Base-by-base conservation (phyloP, 2,329 filamentous ascomycete species). In the Ampelomyces quisqualis region DNA sequence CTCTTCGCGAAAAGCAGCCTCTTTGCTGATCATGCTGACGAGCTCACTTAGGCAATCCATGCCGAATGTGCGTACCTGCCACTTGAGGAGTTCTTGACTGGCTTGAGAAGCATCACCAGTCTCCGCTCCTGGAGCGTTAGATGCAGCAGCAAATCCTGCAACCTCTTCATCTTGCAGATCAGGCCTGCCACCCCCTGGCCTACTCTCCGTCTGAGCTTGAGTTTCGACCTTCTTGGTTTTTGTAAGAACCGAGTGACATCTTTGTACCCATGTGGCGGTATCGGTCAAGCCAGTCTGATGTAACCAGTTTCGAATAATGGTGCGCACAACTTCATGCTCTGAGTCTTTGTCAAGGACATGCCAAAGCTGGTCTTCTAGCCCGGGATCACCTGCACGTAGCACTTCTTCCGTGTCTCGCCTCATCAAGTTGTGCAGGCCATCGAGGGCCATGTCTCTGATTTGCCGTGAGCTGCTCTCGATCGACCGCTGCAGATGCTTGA, bases 141-240 rank as follows among this genome's bases (percentile, higher is more conserved):
- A 77, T 1, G 86, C 83, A n/a, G 84, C 81, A 21, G 90, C 90
- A 61, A 98, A 97, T 0, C 93, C 93, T 37, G 93, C 93, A 23
- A 95, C 91, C 66, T 98, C 94, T 64, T 98, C 93, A 62, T 98
- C 93, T 49, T 91, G 86, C 0, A 97, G 71, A 56, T 98, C 93
- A n/a, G 88, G 77, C 9, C 79, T 75, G 3, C 59, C 74, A n/a
- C 47, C 73, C 34, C 73, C 76, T 5, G 70, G 64, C 55, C 74
- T 79, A 8, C 73, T 67, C 3, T 74, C 70, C 8, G 67, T 63
- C 13, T 70, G 70, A 4, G 73, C 65, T 29, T 78, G 75, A 19
- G 81, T 77, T 28, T 82, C 78, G 59, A 86, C 87, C 20, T 79
- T 77, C 51, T 88, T 82, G 0, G 88, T 95, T 77, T 94, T 94